Evolutionary conservation across 2,329 filamentous ascomycete species (phyloP).

Genomic region (Ustilaginoidea virens): DNA sequence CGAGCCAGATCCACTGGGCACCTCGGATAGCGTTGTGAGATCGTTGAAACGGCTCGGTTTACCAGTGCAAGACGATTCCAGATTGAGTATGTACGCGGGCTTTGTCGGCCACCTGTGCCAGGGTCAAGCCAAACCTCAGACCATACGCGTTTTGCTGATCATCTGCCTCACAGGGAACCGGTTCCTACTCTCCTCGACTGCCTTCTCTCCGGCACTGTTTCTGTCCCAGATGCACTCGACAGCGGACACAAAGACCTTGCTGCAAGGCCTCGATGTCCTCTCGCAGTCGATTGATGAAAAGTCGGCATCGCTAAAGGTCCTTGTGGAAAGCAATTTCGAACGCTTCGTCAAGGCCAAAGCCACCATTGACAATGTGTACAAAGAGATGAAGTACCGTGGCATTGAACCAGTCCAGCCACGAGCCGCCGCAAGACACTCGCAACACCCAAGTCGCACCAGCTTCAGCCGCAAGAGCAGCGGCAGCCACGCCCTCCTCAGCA

Average conservation of each 20-base stretch:
- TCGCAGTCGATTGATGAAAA: constrained; percentile 94
- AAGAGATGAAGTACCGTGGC: constrained; percentile 76
- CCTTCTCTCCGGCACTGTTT: constrained; percentile 84
- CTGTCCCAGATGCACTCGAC: constrained; percentile 81
- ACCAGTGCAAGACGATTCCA: constrained; percentile 68
- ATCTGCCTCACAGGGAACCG: constrained; percentile 49
- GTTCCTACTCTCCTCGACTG: constrained; percentile 89
- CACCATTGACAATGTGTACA: constrained; percentile 97
- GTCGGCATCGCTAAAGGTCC: constrained; percentile 85
- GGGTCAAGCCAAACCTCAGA: no score
- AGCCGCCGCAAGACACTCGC: constrained; percentile 36
- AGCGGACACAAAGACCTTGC: constrained; percentile 66
- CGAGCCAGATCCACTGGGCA: constrained; percentile 84
- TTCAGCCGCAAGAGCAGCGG: constrained; percentile 37
- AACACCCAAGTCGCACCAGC: constrained; percentile 52
- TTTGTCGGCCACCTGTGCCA: no score
- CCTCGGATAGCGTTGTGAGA: constrained; percentile 70
- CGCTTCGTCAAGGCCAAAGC: constrained; percentile 94
- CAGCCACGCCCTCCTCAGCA: constrained; percentile 21
- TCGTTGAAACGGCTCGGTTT: constrained; percentile 63
- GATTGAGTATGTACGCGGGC: constrained; percentile 56
- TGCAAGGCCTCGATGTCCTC: constrained; percentile 71
- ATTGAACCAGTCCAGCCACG: constrained; percentile 32
- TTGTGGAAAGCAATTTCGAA: constrained; percentile 97
- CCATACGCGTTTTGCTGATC: constrained; percentile 6